Conservation (phyloP, 2,329 filamentous ascomycete species). For the Colletotrichum noveboracense region DNA sequence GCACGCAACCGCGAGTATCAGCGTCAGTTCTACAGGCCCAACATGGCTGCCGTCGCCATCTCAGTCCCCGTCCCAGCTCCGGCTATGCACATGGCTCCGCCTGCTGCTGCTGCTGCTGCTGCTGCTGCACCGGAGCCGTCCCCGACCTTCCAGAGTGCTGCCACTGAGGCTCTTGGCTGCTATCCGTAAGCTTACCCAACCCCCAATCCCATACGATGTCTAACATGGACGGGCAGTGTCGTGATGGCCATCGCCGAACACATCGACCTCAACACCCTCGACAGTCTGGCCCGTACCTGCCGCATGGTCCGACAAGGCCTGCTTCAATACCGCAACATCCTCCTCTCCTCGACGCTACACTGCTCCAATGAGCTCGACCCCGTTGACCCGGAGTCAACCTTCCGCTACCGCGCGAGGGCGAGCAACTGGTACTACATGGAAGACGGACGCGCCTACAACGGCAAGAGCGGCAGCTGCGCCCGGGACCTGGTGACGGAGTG, state of each 20-base stretch:
- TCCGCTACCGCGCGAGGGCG: slow-evolving; percentile 63
- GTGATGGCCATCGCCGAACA: slow-evolving; percentile 75
- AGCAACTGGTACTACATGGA: slow-evolving; percentile 67
- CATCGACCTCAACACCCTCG: slow-evolving; percentile 87
- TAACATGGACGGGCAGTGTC: slow-evolving; percentile 59
- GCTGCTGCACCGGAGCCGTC: neutral
- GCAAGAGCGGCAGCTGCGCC: slow-evolving; percentile 80
- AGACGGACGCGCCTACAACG: slow-evolving; percentile 58
- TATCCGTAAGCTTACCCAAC: slow-evolving; percentile 37
- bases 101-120: neutral
- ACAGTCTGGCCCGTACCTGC: slow-evolving; percentile 83
- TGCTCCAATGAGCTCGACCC: slow-evolving; percentile 74
- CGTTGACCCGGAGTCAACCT: slow-evolving; percentile 59
- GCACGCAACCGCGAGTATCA: neutral
- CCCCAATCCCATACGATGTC: neutral
- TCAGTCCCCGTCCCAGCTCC: neutral
- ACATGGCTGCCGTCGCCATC: neutral
- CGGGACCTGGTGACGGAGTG: slow-evolving; percentile 87
- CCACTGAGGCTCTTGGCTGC: slow-evolving; percentile 37
- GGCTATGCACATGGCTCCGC: neutral
- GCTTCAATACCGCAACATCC: slow-evolving; percentile 76
- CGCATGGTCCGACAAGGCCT: slow-evolving; percentile 79
- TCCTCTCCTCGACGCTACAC: slow-evolving; percentile 77
- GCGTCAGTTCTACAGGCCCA: neutral
- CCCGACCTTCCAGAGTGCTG: slow-evolving; percentile 25